phyloP scores from a whole-genome alignment of 1,139 yeast species.

The Kluyveromyces marxianus region DNA sequence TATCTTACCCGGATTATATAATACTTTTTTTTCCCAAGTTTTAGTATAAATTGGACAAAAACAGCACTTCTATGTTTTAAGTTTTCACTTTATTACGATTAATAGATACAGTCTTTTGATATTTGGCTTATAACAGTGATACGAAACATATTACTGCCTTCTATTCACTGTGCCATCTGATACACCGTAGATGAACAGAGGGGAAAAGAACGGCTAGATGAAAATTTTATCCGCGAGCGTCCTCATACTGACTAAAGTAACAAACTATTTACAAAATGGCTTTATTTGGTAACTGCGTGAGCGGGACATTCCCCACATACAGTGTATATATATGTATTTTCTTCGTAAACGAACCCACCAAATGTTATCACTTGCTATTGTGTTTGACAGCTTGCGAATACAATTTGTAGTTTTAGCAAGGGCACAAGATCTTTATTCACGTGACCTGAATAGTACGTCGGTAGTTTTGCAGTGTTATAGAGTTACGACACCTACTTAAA shows the following conservation, averaged over 20 bases:
- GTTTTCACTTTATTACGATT: too few relatives aligned
- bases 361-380: too few relatives aligned
- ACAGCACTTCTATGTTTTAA: not conserved
- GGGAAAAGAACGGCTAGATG: constrained; percentile 32
- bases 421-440: too few relatives aligned
- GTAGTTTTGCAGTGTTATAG: too few relatives aligned
- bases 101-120: not conserved
- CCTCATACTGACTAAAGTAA: constrained; percentile 31
- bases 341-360: too few relatives aligned
- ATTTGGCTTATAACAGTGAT: constrained; percentile 15
- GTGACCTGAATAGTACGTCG: too few relatives aligned
- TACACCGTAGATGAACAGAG: constrained; percentile 30
- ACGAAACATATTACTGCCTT: constrained; percentile 27
- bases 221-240: constrained; percentile 24
- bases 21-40: not conserved
- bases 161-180: constrained; percentile 33
- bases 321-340: not conserved
- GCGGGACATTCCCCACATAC: constrained; percentile 15
- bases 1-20: not conserved
- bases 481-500: too few relatives aligned
- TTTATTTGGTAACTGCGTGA: constrained; percentile 31
- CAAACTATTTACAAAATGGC: constrained; percentile 15
- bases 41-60: too few relatives aligned
- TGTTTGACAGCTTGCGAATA: too few relatives aligned
- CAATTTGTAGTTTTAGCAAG: too few relatives aligned